These are phyloP conservation scores for Iberis amara DNA, from an alignment of 441 rosid genomes.

Conservation along the genomic window DNA sequence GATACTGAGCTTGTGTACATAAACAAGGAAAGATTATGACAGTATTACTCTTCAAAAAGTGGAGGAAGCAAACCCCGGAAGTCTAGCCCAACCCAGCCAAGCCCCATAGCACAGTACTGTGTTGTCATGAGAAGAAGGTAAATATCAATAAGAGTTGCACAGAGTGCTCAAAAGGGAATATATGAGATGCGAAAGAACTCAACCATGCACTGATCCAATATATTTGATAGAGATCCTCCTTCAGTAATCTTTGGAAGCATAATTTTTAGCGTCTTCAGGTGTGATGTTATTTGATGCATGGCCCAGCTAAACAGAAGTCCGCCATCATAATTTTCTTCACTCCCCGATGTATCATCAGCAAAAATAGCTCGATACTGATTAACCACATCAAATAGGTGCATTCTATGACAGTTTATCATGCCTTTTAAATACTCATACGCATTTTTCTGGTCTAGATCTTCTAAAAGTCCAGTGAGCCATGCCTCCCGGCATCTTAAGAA, in stretches of 20 bases:
- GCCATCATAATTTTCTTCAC: conserved; percentile 88
- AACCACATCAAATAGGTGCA: conserved; percentile 89
- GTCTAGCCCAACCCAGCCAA: conserved; percentile 90
- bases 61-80: conserved; percentile 90
- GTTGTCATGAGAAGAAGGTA: conserved; percentile 27
- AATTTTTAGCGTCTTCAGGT: conserved; percentile 83
- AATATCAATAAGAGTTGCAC: conserved; percentile 24
- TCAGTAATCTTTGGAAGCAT: conserved; percentile 96
- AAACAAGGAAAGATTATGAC: background rate
- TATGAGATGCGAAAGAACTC: conserved; percentile 19
- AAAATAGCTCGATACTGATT: conserved; percentile 94
- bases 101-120: conserved; percentile 94
- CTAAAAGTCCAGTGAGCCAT: conserved; percentile 94
- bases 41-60: conserved; percentile 76
- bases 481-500: conserved; percentile 90
- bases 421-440: conserved; percentile 91
- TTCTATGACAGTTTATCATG: conserved; percentile 86
- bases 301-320: conserved; percentile 95
- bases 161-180: conserved; percentile 1
- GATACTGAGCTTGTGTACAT: conserved; percentile 1
- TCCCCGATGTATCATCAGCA: conserved; percentile 91
- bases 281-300: conserved; percentile 93
- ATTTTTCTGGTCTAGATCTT: conserved; percentile 82
- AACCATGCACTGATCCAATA: conserved; percentile 93
- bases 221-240: conserved; percentile 87